phyloP scores from a whole-genome alignment of 1,139 yeast species.

The Suhomyces wounanorum region DNA sequence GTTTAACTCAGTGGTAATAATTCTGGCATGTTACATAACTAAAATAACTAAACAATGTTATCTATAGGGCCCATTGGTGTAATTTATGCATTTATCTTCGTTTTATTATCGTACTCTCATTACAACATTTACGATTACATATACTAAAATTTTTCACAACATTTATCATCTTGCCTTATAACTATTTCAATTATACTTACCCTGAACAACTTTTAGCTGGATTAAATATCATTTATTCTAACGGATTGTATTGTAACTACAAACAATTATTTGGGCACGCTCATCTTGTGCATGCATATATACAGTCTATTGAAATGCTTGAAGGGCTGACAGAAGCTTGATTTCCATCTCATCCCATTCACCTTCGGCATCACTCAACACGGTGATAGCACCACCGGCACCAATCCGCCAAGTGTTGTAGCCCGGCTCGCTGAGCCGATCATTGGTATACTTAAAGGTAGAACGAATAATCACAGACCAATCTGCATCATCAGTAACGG shows the following conservation, averaged over 20 bases:
- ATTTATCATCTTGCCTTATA: no score
- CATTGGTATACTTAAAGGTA: slow-evolving; percentile 64
- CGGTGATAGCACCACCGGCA: slow-evolving; percentile 98
- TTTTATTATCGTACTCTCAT: no score
- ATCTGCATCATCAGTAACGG: slow-evolving; percentile 82
- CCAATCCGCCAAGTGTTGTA: slow-evolving; percentile 76
- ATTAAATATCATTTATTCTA: not conserved
- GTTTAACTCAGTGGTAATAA: no score
- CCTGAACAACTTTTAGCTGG: no score
- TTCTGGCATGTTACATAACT: no score
- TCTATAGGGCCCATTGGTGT: no score
- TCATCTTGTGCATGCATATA: not conserved
- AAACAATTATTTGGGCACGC: not conserved
- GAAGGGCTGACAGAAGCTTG: slow-evolving; percentile 78
- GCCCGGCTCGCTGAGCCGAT: slow-evolving; percentile 35
- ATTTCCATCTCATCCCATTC: slow-evolving; percentile 94
- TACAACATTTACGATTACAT: no score
- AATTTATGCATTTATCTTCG: no score
- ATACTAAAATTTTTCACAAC: no score
- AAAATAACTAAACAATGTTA: no score
- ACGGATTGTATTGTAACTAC: not conserved
- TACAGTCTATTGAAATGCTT: slow-evolving; percentile 44
- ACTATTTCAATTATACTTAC: no score
- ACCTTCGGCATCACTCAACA: slow-evolving; percentile 72
- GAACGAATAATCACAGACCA: slow-evolving; percentile 97